These are phyloP conservation scores for Chaetomidium leptoderma DNA, from an alignment of 495 filamentous ascomycete genomes.

Conservation along the genomic window DNA sequence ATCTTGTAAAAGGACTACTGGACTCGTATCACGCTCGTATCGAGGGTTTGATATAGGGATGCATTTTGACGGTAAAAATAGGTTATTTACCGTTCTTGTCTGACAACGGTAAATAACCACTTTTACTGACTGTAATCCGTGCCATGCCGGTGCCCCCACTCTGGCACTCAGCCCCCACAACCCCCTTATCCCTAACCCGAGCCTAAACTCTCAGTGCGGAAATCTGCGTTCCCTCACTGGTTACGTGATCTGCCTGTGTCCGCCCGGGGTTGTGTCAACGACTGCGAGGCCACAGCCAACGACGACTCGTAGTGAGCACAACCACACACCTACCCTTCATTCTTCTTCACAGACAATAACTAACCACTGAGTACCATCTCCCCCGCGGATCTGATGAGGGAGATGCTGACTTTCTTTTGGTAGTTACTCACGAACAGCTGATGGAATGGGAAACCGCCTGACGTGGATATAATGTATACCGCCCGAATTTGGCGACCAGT, in stretches of 20 bases:
- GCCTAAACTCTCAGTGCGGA: neutral
- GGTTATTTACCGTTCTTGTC: too few relatives aligned
- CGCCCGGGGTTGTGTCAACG: neutral
- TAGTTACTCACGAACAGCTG: constrained; percentile 1
- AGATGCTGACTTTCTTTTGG: neutral
- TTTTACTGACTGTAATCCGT: too few relatives aligned
- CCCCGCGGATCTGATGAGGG: neutral
- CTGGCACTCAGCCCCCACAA: too few relatives aligned
- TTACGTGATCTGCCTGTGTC: neutral
- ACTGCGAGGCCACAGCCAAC: neutral
- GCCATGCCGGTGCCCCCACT: too few relatives aligned
- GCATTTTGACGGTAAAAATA: too few relatives aligned
- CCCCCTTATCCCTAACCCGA: too few relatives aligned
- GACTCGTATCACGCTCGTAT: too few relatives aligned
- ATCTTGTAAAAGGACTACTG: too few relatives aligned
- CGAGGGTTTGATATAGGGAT: too few relatives aligned
- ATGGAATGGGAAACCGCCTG: neutral
- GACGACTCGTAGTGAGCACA: neutral
- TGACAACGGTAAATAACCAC: too few relatives aligned
- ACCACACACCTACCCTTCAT: neutral
- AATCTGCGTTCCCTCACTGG: neutral
- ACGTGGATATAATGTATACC: neutral
- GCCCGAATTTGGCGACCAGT: neutral
- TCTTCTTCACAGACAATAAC: neutral
- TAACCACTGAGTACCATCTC: neutral